phyloP scores from a whole-genome alignment of 306 rosid species.

The Prunus dulcis region DNA sequence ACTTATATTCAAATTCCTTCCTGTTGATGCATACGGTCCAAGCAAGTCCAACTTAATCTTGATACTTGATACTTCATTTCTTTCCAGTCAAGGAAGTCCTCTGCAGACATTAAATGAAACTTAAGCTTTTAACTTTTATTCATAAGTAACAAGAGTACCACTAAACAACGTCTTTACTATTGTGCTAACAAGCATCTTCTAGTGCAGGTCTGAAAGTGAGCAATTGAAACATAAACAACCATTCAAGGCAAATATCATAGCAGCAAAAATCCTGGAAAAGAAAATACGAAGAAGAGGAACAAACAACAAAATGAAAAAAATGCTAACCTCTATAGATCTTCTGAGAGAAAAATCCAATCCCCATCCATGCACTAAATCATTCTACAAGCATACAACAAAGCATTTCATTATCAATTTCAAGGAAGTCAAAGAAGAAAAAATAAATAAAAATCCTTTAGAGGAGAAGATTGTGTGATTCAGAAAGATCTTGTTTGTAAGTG shows the following conservation, averaged over 20 bases:
- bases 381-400: conserved; percentile 46
- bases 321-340: conserved; percentile 92
- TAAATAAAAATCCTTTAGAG: background rate
- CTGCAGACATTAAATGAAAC: background rate
- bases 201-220: background rate
- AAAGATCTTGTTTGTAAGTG: background rate
- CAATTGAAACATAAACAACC: conserved; percentile 7
- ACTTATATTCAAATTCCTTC: background rate
- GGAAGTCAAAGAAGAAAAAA: background rate
- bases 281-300: background rate
- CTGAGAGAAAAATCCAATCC: conserved; percentile 97
- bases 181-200: too few species aligned
- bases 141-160: background rate
- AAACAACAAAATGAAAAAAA: conserved; percentile 17
- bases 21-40: background rate
- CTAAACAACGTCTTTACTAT: background rate
- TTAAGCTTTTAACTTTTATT: background rate
- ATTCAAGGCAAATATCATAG: background rate
- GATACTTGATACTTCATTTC: background rate
- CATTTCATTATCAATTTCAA: conserved; percentile 6
- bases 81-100: background rate
- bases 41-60: background rate
- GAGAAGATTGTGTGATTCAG: conserved; percentile 9
- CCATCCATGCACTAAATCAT: conserved; percentile 99
- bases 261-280: background rate